Evolutionary conservation across 305 asterid species (phyloP), one percentile per base, ranked within the genome.

Genomic region (Fraxinus albicans): DNA sequence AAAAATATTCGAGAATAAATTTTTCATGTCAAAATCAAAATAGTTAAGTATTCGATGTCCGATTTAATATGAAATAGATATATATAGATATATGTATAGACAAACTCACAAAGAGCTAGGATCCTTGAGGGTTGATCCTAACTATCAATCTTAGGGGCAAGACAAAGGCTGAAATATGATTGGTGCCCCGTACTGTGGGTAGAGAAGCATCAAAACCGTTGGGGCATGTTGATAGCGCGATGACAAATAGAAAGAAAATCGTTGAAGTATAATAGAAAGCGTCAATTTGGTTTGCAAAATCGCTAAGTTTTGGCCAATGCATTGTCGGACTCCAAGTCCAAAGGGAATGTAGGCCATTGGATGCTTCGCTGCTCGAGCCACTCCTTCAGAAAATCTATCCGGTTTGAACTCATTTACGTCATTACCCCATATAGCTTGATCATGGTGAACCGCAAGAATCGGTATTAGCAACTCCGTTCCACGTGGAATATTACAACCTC

Each of bases 131-230:
- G 9, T 29, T 33, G 42, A 70, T 70, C 42, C 4, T 70, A 10
- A 70, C 9, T 70, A 69, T 29, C 25, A 33, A 33, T 33, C 23
- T 15, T 70, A 38, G 76, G 21, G 25, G 10, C 10, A 33, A 21
- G 76, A 70, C 44, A 33, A 33, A 33, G 76, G 23, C 23, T 90
- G 89, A 77, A 94, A 93, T 38, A 91, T 91, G 15, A 96, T 80
- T 0, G 97, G 99, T 1, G 98, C 99, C 15, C 99, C 99, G 73
- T 93, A 86, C 27, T 96, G 98, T 0, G 99, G 99, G 85, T 90
- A 89, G 3, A 96, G 87, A 27, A 96, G 87, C 96, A 96, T 96
- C 2, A 88, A 89, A 2, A 96, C 92, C 0, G 95, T 81, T 0
- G 99, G 99, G 29, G 98, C 94, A 83, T 96, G 99, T 53, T 88